These are phyloP conservation scores for Neospermospora avenae DNA, from an alignment of 2,329 filamentous ascomycete genomes.

Conservation along the genomic window DNA sequence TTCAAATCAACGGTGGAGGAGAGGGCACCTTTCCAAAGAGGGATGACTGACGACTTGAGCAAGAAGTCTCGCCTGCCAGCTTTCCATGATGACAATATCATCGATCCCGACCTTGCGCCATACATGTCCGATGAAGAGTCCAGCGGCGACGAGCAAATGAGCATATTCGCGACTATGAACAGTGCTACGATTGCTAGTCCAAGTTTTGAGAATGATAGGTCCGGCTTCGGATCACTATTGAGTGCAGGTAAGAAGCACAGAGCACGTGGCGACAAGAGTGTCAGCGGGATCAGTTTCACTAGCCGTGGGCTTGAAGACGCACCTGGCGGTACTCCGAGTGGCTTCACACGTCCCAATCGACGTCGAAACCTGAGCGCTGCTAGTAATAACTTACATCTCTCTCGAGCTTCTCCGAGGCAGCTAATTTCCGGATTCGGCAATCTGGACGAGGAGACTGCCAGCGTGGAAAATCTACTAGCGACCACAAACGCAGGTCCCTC, in stretches of 20 bases:
- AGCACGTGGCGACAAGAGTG: slow-evolving; percentile 71
- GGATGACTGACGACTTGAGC: slow-evolving; percentile 62
- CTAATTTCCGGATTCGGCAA: slow-evolving; percentile 40
- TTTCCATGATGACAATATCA: slow-evolving; percentile 98
- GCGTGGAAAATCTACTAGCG: slow-evolving; percentile 21
- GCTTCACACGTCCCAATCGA: slow-evolving; percentile 60
- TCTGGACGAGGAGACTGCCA: slow-evolving; percentile 31
- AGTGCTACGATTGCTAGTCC: slow-evolving; percentile 60
- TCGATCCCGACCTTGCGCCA: slow-evolving; percentile 90
- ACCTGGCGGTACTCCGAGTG: slow-evolving; percentile 52
- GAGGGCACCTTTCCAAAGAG: slow-evolving; percentile 81
- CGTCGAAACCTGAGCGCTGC: slow-evolving; percentile 82
- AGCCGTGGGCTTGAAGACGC: slow-evolving; percentile 64
- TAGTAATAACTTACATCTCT: slow-evolving; percentile 64
- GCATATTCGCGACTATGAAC: slow-evolving; percentile 75
- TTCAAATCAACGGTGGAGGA: slow-evolving; percentile 73
- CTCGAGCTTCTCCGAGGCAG: slow-evolving; percentile 68
- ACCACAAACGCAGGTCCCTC: slow-evolving; percentile 33
- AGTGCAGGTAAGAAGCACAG: slow-evolving; percentile 74
- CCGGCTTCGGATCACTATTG: slow-evolving; percentile 67
- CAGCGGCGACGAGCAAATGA: slow-evolving; percentile 88
- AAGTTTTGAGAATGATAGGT: slow-evolving; percentile 70
- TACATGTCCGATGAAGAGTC: slow-evolving; percentile 95
- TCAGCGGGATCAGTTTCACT: slow-evolving; percentile 65
- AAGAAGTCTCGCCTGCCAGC: slow-evolving; percentile 71